Conservation (phyloP, 257 asterid species). For the Solanum infundibuliforme region DNA sequence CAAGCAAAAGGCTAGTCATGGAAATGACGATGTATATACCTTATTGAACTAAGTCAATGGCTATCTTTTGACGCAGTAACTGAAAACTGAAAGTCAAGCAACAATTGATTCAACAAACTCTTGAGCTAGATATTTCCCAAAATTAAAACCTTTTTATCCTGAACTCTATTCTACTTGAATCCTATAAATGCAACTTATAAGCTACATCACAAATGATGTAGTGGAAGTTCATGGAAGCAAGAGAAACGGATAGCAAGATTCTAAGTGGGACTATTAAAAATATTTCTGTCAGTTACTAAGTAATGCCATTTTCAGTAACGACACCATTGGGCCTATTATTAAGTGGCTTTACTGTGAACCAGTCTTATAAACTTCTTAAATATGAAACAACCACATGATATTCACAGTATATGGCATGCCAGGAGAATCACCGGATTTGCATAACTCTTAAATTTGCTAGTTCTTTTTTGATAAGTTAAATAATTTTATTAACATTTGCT, state of each 20-base stretch:
- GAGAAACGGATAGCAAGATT: not conserved
- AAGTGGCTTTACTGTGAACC: not conserved
- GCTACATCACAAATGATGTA: not conserved
- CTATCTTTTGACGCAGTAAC: not conserved
- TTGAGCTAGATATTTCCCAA: not conserved
- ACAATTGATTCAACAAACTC: not conserved
- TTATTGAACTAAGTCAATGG: not conserved
- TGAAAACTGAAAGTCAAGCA: not conserved
- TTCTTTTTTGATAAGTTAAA: not conserved
- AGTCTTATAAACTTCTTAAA: not conserved
- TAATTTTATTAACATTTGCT: not conserved
- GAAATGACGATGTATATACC: not conserved
- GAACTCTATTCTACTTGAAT: not conserved
- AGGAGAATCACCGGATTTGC: not conserved
- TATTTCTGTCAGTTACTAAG: not conserved
- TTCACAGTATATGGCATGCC: not conserved
- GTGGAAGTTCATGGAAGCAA: not conserved
- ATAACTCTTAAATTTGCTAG: slow-evolving; percentile 4
- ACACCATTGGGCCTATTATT: not conserved
- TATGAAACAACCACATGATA: not conserved
- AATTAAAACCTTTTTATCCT: not conserved
- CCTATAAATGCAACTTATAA: slow-evolving; percentile 1
- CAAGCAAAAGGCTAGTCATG: not conserved
- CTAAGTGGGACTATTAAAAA: not conserved
- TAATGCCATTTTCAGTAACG: not conserved